These are phyloP conservation scores for Gossypium mustelinum DNA, from an alignment of 345 rosid species.

Conservation along the genomic window DNA sequence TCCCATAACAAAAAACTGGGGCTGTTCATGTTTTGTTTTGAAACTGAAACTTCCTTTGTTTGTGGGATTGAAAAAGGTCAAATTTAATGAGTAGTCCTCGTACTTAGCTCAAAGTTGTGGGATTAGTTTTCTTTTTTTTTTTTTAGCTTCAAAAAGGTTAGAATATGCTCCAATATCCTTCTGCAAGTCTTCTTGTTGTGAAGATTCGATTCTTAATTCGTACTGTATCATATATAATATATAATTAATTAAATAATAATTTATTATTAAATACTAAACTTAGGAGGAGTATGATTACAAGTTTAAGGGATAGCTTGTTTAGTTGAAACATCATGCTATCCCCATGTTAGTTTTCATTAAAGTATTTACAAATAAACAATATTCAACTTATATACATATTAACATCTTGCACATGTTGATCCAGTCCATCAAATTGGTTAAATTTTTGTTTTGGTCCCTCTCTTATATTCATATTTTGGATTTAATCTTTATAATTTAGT, in stretches of 20 bases:
- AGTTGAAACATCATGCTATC: neutral
- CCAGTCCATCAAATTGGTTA: no score
- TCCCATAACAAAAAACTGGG: neutral
- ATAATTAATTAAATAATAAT: neutral
- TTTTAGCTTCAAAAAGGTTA: no score
- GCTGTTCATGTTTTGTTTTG: neutral
- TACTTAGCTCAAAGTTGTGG: neutral
- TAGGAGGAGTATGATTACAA: neutral
- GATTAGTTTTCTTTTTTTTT: neutral
- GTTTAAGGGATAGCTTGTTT: neutral
- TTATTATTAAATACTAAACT: neutral
- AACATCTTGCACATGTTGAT: no score
- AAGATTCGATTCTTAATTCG: neutral
- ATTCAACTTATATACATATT: no score
- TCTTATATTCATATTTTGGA: no score
- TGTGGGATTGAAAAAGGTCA: neutral
- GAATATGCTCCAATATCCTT: neutral
- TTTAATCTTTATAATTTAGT: no score
- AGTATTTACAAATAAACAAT: neutral
- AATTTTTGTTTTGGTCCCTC: no score
- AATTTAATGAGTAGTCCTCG: neutral
- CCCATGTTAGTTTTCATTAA: neutral
- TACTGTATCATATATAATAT: no score
- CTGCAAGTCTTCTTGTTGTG: neutral
- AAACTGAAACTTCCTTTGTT: neutral